phyloP scores from a whole-genome alignment of 257 asterid genomes.

The Nicotiana knightiana region DNA sequence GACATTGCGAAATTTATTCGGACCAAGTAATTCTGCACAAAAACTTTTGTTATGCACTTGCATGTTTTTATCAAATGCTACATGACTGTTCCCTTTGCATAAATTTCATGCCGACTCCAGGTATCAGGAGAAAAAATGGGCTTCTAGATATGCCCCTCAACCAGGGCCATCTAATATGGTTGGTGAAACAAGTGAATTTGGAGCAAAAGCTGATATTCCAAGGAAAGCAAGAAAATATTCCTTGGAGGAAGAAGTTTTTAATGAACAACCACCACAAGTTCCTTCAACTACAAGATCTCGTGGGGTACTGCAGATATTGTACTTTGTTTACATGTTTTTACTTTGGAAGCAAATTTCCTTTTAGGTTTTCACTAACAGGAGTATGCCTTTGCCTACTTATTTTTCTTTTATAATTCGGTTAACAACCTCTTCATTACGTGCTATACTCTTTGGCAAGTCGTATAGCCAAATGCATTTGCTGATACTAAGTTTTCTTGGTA shows the following conservation, averaged over 20 bases:
- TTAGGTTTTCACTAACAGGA: background rate
- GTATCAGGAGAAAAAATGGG: conserved; percentile 75
- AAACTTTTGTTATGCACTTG: background rate
- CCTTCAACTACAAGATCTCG: conserved; percentile 43
- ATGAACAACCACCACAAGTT: conserved; percentile 24
- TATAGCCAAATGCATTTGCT: background rate
- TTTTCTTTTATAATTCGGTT: background rate
- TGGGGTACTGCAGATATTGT: conserved; percentile 37
- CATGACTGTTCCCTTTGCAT: background rate
- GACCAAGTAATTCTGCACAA: conserved; percentile 47
- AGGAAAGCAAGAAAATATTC: conserved; percentile 90
- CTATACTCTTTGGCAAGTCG: background rate
- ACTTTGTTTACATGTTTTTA: conserved; percentile 2
- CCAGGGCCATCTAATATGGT: conserved; percentile 36
- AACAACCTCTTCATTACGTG: background rate
- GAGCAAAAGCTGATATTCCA: conserved; percentile 45
- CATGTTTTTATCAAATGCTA: background rate
- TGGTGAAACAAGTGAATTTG: conserved; percentile 11
- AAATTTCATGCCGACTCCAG: conserved; percentile 25
- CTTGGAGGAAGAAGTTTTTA: conserved; percentile 67
- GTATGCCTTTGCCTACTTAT: background rate
- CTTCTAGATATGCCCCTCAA: conserved; percentile 33
- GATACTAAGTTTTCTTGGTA: background rate
- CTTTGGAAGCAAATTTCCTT: background rate
- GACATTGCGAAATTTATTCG: conserved; percentile 54